Percentiles rank a stretch among this genome's conserved stretches.
These are phyloP conservation scores for Dictyostelium citrinum DNA, from an alignment of 78 protist genomes.

Conservation along the genomic window DNA sequence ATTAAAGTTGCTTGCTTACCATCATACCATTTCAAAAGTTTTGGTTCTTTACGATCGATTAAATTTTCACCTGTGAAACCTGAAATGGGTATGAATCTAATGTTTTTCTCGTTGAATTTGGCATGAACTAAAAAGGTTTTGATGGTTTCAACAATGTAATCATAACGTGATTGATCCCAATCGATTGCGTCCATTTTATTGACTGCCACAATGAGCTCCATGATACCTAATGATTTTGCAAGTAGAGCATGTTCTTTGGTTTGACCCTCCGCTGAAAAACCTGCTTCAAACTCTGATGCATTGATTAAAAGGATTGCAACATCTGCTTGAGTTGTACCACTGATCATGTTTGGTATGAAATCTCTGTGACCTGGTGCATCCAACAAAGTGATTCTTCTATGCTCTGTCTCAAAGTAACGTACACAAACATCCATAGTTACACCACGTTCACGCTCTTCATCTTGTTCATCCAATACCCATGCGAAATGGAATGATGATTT, in stretches of 20 bases:
- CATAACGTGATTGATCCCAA: conserved; percentile 83
- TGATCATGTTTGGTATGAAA: conserved; percentile 96
- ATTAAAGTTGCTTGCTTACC: conserved; percentile 67
- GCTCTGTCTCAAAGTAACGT: conserved; percentile 80
- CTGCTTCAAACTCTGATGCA: conserved; percentile 95
- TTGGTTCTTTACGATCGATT: conserved; percentile 16
- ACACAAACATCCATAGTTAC: conserved; percentile 96
- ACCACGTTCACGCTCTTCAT: conserved; percentile 90
- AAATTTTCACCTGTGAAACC: conserved; percentile 90
- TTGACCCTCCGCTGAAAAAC: conserved; percentile 95
- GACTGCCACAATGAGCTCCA: conserved; percentile 92
- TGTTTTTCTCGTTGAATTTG: conserved; percentile 68
- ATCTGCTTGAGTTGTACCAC: conserved; percentile 97
- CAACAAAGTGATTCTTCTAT: conserved; percentile 88
- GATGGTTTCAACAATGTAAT: conserved; percentile 68
- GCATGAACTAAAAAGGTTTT: conserved; percentile 67
- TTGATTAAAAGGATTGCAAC: conserved; percentile 94
- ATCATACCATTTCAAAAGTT: conserved; percentile 81
- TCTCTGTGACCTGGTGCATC: conserved; percentile 99
- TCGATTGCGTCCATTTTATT: conserved; percentile 92
- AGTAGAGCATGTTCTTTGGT: conserved; percentile 95
- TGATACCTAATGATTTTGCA: conserved; percentile 91
- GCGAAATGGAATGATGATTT: conserved; percentile 97
- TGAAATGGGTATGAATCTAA: conserved; percentile 80
- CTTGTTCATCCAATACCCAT: conserved; percentile 97